These are phyloP conservation scores for Flaveria brownii DNA, from an alignment of 129 eudicot species.

Conservation along the genomic window DNA sequence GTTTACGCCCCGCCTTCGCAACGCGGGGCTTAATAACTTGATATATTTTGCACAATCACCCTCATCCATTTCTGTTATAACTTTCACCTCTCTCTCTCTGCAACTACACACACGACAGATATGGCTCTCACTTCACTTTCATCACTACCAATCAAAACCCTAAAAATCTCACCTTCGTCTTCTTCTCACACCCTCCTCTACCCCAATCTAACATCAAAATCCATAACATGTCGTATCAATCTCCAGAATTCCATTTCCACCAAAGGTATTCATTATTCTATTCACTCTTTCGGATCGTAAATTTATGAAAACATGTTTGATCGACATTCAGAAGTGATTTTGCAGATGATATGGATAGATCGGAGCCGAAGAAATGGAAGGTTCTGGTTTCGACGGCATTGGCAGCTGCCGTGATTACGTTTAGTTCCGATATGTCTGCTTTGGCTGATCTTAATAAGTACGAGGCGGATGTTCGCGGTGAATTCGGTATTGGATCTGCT, in stretches of 20 bases:
- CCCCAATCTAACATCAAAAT: slow-evolving; percentile 34
- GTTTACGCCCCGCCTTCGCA: no score
- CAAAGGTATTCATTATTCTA: slow-evolving; percentile 38
- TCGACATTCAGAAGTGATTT: background rate
- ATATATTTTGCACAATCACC: no score
- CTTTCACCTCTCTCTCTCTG: slow-evolving; percentile 9
- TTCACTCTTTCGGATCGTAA: no score
- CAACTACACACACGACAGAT: slow-evolving; percentile 1
- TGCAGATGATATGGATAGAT: background rate
- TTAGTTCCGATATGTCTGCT: slow-evolving; percentile 54
- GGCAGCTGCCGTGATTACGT: slow-evolving; percentile 75
- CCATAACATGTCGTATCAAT: slow-evolving; percentile 36
- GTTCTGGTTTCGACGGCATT: slow-evolving; percentile 62
- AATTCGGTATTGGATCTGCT: slow-evolving; percentile 96
- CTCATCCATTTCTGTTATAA: slow-evolving; percentile 27
- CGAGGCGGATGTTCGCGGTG: slow-evolving; percentile 88
- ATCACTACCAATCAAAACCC: slow-evolving; percentile 52
- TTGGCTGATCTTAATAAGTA: slow-evolving; percentile 89
- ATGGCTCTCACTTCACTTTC: slow-evolving; percentile 70
- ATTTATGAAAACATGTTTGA: background rate
- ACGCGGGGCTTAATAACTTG: no score
- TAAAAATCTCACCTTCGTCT: slow-evolving; percentile 32
- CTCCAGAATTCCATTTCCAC: slow-evolving; percentile 27
- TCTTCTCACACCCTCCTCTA: slow-evolving; percentile 24
- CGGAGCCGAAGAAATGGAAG: slow-evolving; percentile 66